These are phyloP conservation scores for Cadophora gregata DNA, from an alignment of 2,329 filamentous ascomycete species.

Conservation along the genomic window DNA sequence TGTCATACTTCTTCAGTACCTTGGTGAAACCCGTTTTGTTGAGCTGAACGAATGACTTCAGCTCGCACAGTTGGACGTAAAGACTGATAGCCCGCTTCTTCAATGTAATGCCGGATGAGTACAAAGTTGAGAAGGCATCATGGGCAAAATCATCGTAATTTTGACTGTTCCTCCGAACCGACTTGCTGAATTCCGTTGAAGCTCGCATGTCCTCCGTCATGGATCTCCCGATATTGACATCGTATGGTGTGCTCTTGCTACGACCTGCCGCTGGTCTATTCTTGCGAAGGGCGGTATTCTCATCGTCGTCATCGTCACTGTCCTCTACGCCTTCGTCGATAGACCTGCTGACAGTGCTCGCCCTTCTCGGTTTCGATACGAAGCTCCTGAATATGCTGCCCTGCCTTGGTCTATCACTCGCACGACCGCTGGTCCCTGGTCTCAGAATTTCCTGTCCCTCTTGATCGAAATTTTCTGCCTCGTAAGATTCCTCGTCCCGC, in stretches of 20 bases:
- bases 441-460: constrained; percentile 45
- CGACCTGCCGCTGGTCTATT: constrained; percentile 43
- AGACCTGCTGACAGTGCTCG: constrained; percentile 51
- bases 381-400: constrained; percentile 60
- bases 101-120: constrained; percentile 78
- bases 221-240: constrained; percentile 29
- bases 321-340: constrained; percentile 65
- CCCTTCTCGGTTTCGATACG: constrained; percentile 51
- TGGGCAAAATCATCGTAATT: constrained; percentile 82
- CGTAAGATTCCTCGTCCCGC: constrained; percentile 72
- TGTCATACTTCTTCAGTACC: constrained; percentile 98
- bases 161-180: constrained; percentile 65
- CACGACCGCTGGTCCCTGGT: constrained; percentile 51
- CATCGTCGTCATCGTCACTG: constrained; percentile 70
- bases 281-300: constrained; percentile 54
- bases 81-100: constrained; percentile 89
- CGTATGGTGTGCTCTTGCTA: constrained; percentile 43
- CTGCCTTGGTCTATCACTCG: constrained; percentile 49
- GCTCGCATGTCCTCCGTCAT: constrained; percentile 60
- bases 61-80: constrained; percentile 91
- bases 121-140: constrained; percentile 70
- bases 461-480: constrained; percentile 46
- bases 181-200: constrained; percentile 65
- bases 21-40: constrained; percentile 98
- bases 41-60: constrained; percentile 94